These are phyloP conservation scores for Colletotrichum graminicola DNA, from an alignment of 2,329 filamentous ascomycete species.

Conservation along the genomic window DNA sequence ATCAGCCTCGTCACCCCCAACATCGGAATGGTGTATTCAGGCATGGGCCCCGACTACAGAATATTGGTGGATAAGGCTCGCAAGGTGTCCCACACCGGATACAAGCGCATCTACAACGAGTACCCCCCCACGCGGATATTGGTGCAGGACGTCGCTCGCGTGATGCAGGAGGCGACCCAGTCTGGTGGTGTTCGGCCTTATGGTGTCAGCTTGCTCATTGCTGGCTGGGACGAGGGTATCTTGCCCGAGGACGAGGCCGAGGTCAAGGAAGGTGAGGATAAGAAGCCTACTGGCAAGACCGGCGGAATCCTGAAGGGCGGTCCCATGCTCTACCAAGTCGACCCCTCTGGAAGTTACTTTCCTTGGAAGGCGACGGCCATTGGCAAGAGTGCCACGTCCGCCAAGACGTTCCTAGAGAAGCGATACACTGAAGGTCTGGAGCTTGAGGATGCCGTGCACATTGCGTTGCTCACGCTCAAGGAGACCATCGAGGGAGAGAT, in stretches of 20 bases:
- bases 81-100: conserved; percentile 97
- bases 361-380: conserved; percentile 99
- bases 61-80: conserved; percentile 97
- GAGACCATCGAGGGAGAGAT: conserved; percentile 99
- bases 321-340: conserved; percentile 97
- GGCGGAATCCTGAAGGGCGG: conserved; percentile 96
- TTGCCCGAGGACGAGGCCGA: conserved; percentile 80
- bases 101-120: conserved; percentile 99
- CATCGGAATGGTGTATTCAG: conserved; percentile 99
- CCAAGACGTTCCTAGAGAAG: conserved; percentile 99
- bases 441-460: conserved; percentile 98
- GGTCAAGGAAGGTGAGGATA: conserved; percentile 71
- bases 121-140: conserved; percentile 99
- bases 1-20: conserved; percentile 98
- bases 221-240: conserved; percentile 97
- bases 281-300: conserved; percentile 85
- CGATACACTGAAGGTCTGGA: conserved; percentile 97
- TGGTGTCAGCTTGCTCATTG: conserved; percentile 93
- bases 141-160: conserved; percentile 96
- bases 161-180: conserved; percentile 99
- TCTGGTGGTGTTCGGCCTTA: conserved; percentile 97
- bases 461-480: conserved; percentile 95
- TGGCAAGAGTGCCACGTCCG: conserved; percentile 97
- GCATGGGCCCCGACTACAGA: conserved; percentile 98
- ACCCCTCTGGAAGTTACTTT: conserved; percentile 98